Conservation (phyloP, 148 eudicot genomes). For the Dysphania ambrosioides region DNA sequence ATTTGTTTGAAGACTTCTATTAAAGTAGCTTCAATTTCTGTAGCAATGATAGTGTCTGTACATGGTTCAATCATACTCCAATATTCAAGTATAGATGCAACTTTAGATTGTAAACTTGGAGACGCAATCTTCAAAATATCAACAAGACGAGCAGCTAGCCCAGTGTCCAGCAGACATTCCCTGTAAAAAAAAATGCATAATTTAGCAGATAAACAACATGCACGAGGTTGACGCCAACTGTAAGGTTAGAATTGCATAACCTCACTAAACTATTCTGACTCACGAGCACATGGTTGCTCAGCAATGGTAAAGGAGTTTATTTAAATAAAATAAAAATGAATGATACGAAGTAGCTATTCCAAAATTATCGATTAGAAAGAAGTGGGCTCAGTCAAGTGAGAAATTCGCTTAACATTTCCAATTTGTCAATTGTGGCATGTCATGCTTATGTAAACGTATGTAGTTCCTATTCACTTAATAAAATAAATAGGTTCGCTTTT, state of each 20-base stretch:
- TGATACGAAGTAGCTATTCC: no score
- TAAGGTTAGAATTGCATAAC: background rate
- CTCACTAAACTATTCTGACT: background rate
- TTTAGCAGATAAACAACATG: background rate
- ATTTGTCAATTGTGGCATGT: no score
- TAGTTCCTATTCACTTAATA: no score
- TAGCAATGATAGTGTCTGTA: constrained; percentile 38
- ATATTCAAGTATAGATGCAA: constrained; percentile 71
- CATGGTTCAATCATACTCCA: constrained; percentile 39
- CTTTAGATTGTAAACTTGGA: constrained; percentile 56
- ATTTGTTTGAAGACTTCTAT: constrained; percentile 53
- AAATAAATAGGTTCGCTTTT: no score
- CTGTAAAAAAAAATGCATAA: constrained; percentile 30
- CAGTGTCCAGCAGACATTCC: constrained; percentile 44
- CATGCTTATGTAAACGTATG: no score
- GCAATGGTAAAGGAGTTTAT: background rate
- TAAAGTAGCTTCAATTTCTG: constrained; percentile 51
- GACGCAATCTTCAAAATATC: constrained; percentile 48
- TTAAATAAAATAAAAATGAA: no score
- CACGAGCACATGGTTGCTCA: background rate
- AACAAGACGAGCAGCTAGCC: constrained; percentile 45
- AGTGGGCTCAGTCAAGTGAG: background rate
- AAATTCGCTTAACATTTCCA: background rate
- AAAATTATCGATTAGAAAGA: background rate
- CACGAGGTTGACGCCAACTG: background rate